Evolutionary conservation across 1,284 basidiomycete species (phyloP).

Genomic region (Sporisorium sorghi): DNA sequence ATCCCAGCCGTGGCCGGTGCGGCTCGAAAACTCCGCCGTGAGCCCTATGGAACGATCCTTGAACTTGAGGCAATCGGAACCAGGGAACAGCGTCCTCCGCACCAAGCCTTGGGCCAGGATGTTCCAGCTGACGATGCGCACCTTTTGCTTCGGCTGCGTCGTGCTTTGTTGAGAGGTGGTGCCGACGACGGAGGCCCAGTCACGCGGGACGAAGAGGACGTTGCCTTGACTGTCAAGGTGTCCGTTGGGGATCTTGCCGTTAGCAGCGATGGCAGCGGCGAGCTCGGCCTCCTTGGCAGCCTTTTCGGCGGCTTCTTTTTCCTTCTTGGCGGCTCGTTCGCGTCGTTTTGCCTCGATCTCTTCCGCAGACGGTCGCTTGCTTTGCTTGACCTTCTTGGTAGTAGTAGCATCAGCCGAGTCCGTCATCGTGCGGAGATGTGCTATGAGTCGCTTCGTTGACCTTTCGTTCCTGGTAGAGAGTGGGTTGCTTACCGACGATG

Average conservation of each 20-base stretch:
- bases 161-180: neutral
- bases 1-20: conserved; percentile 67
- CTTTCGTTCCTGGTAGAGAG: neutral
- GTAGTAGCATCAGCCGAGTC: conserved; percentile 12
- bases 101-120: conserved; percentile 70
- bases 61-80: conserved; percentile 70
- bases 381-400: conserved; percentile 29
- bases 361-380: conserved; percentile 39
- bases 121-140: conserved; percentile 61
- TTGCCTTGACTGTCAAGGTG: conserved; percentile 46
- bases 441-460: neutral
- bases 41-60: conserved; percentile 63
- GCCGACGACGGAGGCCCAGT: conserved; percentile 33
- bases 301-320: conserved; percentile 51
- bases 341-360: conserved; percentile 51
- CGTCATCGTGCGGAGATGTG: conserved; percentile 16
- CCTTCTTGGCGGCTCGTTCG: conserved; percentile 49
- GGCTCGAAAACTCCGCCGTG: conserved; percentile 42
- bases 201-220: conserved; percentile 42
- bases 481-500: neutral
- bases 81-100: conserved; percentile 70
- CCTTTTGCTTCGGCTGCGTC: conserved; percentile 9
- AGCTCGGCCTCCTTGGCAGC: conserved; percentile 48
- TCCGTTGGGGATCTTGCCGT: conserved; percentile 46
- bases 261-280: conserved; percentile 38